Evolutionary conservation across 495 filamentous ascomycete genomes (phyloP).

Genomic region (Penicillium paxilli): DNA sequence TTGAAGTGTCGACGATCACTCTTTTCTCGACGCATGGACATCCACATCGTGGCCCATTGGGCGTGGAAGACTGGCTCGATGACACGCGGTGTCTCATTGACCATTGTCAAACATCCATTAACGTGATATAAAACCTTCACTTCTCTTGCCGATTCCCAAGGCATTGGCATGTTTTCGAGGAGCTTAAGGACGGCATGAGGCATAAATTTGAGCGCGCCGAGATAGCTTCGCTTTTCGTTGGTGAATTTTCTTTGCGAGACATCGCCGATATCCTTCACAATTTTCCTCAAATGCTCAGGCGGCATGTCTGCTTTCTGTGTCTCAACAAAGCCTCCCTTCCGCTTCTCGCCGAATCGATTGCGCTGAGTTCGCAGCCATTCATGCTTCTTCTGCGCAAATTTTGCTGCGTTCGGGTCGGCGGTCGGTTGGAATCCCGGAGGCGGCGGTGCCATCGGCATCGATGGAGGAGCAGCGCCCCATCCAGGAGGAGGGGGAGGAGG

Average conservation of each 20-base stretch:
- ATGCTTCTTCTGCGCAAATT: constrained; percentile 97
- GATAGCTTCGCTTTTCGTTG: constrained; percentile 96
- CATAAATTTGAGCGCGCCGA: constrained; percentile 99
- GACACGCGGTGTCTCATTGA: constrained; percentile 95
- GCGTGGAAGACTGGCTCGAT: constrained; percentile 99
- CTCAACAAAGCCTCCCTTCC: constrained; percentile 94
- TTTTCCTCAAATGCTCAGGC: constrained; percentile 96
- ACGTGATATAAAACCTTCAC: constrained; percentile 99
- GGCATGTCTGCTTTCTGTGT: constrained; percentile 99
- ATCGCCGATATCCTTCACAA: constrained; percentile 97
- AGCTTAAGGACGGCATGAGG: constrained; percentile 99
- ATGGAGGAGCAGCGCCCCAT: constrained; percentile 71
- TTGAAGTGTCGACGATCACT: constrained; percentile 96
- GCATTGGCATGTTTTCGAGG: constrained; percentile 99
- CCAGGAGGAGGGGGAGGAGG: constrained; percentile 77
- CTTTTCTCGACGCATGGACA: constrained; percentile 97
- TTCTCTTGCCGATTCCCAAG: constrained; percentile 93
- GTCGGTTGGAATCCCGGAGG: constrained; percentile 87
- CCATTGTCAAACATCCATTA: constrained; percentile 94
- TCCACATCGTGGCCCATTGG: constrained; percentile 99
- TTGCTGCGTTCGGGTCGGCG: constrained; percentile 82
- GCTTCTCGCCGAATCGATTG: constrained; percentile 93
- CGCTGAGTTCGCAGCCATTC: constrained; percentile 95
- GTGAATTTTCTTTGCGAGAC: constrained; percentile 99
- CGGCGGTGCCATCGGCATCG: constrained; percentile 75